Base-by-base conservation (phyloP, 768 basidiomycete species). In the Amanita fuliginea region DNA sequence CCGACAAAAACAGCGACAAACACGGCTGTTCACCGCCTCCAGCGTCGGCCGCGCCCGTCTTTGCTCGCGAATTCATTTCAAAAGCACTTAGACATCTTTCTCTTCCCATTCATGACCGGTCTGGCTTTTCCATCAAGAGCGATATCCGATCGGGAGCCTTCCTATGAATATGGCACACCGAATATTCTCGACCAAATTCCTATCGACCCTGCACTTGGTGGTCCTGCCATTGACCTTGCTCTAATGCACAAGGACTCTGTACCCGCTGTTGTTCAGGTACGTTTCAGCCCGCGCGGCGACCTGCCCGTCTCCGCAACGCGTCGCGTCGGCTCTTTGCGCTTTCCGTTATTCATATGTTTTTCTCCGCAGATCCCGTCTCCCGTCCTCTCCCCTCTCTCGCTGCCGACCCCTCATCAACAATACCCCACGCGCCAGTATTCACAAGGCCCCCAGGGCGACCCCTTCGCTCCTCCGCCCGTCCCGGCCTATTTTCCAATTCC, bases 381-480 rank as follows among this genome's bases (percentile, higher is more conserved):
- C 55, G 49, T 42, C 37, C 58, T 54, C 36, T 49, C 51, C 40
- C 51, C 59, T n/a, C 64, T 64, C 57, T 47, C 49, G 11, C 57
- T 57, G 42, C 59, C 61, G 34, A 52, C 57, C 41, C 54, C 62
- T 50, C 36, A 62, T 45, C 60, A 60, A 36, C 69, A 69, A n/a
- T 63, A 61, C 33, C 62, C 62, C 46, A 62, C 67, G 28, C 64
- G 66, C 48, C 79, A 79, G 51, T 86, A 85, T 59, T 75, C 80
- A 33, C 77, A 84, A 62, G 84, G 78, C 19, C 86, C 87, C 13
- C 83, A 86, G 58, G 86, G 87, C 53, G 87, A 88, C 65, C 86
- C 86, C 34, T 89, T 89, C 60, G 83, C 85, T 47, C 85, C 81
- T 40, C 80, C 76, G 55, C 73, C 74, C 49, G 67, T 68, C 35